Evolutionary conservation across 176 grass and related monocot genomes (phyloP).

Genomic region (Oryza meridionalis): DNA sequence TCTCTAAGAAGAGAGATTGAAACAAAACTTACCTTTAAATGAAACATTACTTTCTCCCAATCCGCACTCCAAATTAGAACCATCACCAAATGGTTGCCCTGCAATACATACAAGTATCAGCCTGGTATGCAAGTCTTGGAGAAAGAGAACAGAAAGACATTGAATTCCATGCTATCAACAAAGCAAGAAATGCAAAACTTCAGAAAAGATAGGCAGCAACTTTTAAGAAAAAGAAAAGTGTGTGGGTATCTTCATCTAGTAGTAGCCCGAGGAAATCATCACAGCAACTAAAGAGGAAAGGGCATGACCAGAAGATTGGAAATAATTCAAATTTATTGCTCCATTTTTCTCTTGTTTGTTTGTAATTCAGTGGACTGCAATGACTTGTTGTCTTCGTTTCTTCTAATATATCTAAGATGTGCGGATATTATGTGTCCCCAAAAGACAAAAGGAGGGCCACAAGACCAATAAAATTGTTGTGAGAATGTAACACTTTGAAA

Average conservation of each 20-base stretch:
- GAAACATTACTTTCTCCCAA: not conserved
- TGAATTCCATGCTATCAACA: not conserved
- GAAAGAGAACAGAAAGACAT: not conserved
- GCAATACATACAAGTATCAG: conserved; percentile 19
- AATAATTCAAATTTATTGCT: not conserved
- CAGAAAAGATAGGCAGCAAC: not conserved
- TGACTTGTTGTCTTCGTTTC: not conserved
- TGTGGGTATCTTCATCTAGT: not conserved
- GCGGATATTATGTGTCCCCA: not conserved
- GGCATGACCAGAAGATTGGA: not conserved
- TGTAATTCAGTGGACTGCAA: not conserved
- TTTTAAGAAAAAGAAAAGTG: not conserved
- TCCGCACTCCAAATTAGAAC: not conserved
- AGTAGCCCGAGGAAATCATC: not conserved
- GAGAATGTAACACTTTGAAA: not conserved
- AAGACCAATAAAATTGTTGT: not conserved
- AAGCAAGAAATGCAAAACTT: not conserved
- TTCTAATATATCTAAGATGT: not conserved
- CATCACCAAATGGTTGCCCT: conserved; percentile 38
- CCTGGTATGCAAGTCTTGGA: not conserved
- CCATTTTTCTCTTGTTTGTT: not conserved
- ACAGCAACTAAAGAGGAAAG: not conserved
- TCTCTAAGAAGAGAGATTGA: not conserved
- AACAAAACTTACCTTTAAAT: conserved; percentile 42
- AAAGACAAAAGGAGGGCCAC: not conserved